Base-by-base conservation (phyloP, 2,329 filamentous ascomycete species). In the Epichloe hybrida region DNA sequence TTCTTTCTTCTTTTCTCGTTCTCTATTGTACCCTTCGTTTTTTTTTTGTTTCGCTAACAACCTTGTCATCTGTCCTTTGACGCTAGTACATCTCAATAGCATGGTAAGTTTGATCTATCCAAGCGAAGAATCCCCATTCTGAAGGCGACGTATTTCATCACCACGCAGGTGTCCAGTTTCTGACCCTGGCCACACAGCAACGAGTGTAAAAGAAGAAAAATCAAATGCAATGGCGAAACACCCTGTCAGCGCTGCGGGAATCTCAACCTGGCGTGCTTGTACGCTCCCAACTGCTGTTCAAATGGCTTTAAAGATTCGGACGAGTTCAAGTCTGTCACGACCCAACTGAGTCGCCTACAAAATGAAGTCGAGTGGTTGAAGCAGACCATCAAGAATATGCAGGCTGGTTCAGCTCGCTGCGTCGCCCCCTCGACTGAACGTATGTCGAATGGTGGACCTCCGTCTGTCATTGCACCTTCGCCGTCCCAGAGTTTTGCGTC, bases 251-350 rank as follows among this genome's bases (percentile, higher is more conserved):
- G 83, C 51, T 87, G 83, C 59, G 78, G 81, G 58, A 82, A 83
- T 57, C 79, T 86, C 64, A 81, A 79, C 57, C 71, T 84, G 17
- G 66, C 75, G 54, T 86, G 82, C 60, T 69, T 83, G 43, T 86
- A 85, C 66, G 74, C 81, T 5, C 76, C 80, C 13, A 83, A 83
- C 60, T 83, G 81, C 64, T 83, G 79, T 62, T 70, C 79, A 55
- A 90, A 80, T 71, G 88, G 80, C 66, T 89, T 95, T 75, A 93
- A 91, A 66, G 90, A 96, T 61, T 89, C 88, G 45, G 87, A 94
- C 9, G 90, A 96, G 64, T 96, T 89, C 72, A 86, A 82, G 61
- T 77, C 82, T 38, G 88, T 96, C 81, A 79, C 81, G 50, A 73
- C 76, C 36, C 85, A 93, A 57, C 80, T 96, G 53, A 70, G 72